Evolutionary conservation across 306 rosid genomes (phyloP), one percentile per base, ranked within the genome.

Genomic region (Citrullus mucosospermus): DNA sequence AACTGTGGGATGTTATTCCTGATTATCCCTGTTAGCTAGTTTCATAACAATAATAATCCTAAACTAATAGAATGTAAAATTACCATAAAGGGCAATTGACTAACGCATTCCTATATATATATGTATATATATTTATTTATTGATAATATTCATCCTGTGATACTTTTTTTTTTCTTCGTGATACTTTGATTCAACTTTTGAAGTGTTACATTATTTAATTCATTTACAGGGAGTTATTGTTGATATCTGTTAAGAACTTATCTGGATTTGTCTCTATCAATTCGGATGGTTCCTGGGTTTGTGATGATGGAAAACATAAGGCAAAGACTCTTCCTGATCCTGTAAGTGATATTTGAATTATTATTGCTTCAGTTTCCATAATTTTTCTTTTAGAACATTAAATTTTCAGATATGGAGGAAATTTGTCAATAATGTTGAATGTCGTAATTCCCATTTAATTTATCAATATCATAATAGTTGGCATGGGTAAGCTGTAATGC

Each of bases 161-260:
- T 0, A 25, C 28, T 25, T 25, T 25, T 25, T 25, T 25, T 25
- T 25, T 22, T 22, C 22, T 22, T 25, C 28, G 1, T 25, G 15
- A 68, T 20, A n/a, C 43, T 50, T 34, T 72, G 53, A 6, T 48
- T 68, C 75, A 70, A 73, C 65, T 43, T 60, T 11, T 66, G 3
- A 66, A 80, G 1, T 28, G 78, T 78, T 62, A 46, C 58, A 11
- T 20, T 74, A 65, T 69, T 18, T 66, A 18, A 44, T 82, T 84
- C 28, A 38, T 34, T 46, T 48, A 32, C 76, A 91, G 98, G 79
- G 96, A 86, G 86, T 85, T 88, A 38, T 75, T 53, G 70, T 91
- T 95, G 85, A 69, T 89, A 53, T 83, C 90, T 13, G 98, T 95
- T 81, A 91, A 88, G 89, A 95, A 91, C 79, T 83, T 85, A 74